These are phyloP conservation scores for Boletus subluridellus DNA, from an alignment of 1,284 basidiomycete species.

Conservation along the genomic window DNA sequence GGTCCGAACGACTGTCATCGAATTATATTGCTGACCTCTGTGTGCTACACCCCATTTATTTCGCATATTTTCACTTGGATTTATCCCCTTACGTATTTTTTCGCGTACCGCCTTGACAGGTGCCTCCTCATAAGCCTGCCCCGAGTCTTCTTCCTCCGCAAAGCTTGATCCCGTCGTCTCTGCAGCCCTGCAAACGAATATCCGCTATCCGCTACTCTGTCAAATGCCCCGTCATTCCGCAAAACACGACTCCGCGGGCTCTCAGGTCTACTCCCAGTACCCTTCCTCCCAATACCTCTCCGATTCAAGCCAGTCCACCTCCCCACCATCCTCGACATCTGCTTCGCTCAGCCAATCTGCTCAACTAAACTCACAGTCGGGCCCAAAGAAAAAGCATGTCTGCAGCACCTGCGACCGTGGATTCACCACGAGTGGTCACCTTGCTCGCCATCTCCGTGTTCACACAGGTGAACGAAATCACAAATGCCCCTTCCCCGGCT, in stretches of 20 bases:
- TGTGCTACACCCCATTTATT: constrained; percentile 26
- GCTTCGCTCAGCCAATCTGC: background rate
- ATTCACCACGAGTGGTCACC: constrained; percentile 81
- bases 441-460: constrained; percentile 75
- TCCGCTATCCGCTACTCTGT: constrained; percentile 1
- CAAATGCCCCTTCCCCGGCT: constrained; percentile 79
- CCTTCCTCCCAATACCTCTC: constrained; percentile 24
- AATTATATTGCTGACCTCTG: constrained; percentile 26
- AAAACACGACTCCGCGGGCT: constrained; percentile 24
- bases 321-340: constrained; percentile 25
- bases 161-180: constrained; percentile 26
- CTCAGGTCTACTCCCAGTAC: constrained; percentile 23
- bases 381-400: constrained; percentile 56
- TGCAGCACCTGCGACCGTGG: constrained; percentile 65
- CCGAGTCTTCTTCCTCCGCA: constrained; percentile 29
- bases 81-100: constrained; percentile 33
- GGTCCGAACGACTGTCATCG: constrained; percentile 31
- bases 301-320: constrained; percentile 26
- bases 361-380: background rate
- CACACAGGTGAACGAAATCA: constrained; percentile 82
- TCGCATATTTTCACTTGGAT: constrained; percentile 22
- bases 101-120: constrained; percentile 35
- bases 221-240: constrained; percentile 33
- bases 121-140: constrained; percentile 34
- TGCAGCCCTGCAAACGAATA: constrained; percentile 27